Evolutionary conservation across 2,329 filamentous ascomycete species (phyloP), one percentile per base, ranked within the genome.

Genomic region (Plenodomus tracheiphilus): DNA sequence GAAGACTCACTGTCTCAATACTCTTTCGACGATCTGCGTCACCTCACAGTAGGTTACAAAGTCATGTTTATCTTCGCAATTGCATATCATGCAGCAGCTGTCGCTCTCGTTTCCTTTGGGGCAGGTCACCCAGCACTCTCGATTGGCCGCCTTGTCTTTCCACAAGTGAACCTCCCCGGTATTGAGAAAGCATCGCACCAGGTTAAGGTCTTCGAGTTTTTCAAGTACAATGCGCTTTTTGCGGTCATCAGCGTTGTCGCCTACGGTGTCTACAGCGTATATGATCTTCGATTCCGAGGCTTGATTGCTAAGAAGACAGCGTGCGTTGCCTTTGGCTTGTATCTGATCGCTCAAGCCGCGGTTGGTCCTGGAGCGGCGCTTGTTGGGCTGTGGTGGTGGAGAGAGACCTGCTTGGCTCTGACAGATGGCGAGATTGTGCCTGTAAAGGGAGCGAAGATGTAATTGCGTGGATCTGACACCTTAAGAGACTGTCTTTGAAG

Each of bases 291-390:
- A 4, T 18, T 37, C 2, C 36, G 8, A 8, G 49, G 49, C 1
- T 43, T 44, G 13, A 28, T 49, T 3, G 39, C 25, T 2, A 34
- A 41, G 15, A 20, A 35, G 13, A n/a, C 42, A 34, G 49, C 49
- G 4, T 5, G 21, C 11, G 9, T 10, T 35, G 37, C 36, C 2
- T 34, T 25, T 2, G 4, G 17, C 2, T 20, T n/a, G 5, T 39
- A 28, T 16, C 16, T 42, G 15, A 37, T 19, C 18, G 41, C 37
- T 3, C 49, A 52, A 25, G 10, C 39, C 2, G 22, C 39, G 3
- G 20, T 48, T n/a, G 49, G 49, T 5, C 49, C 49, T 7, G 45
- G 45, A 6, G 49, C 49, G n/a, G 46, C 49, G 8, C 41, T 48
- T 10, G 25, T 25, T 3, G 49, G 45, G 0, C 16, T 52, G 42